Evolutionary conservation across 495 filamentous ascomycete species (phyloP).

Genomic region (Aspergillus bertholletiae): DNA sequence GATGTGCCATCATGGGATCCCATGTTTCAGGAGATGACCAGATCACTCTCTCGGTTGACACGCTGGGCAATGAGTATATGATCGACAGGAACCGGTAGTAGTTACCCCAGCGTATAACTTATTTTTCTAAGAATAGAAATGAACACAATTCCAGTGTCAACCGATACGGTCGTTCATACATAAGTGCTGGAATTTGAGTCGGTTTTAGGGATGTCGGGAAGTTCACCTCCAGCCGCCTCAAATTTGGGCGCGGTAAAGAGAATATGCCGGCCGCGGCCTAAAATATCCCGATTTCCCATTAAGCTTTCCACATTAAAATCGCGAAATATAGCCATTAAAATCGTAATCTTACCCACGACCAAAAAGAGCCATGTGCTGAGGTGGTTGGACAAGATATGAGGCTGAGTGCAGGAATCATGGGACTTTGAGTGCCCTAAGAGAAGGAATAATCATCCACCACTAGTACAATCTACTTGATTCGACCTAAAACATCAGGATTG

Average conservation of each 20-base stretch:
- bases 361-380: neutral
- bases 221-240: neutral
- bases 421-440: neutral
- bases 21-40: too few species aligned
- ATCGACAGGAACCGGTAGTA: too few species aligned
- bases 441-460: neutral
- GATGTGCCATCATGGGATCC: neutral
- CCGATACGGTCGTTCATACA: neutral
- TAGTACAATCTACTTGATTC: too few species aligned
- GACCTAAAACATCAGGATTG: neutral
- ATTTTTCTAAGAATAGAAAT: neutral
- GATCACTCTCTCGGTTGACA: too few species aligned
- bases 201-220: neutral
- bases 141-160: neutral
- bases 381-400: neutral
- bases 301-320: neutral
- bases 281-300: neutral
- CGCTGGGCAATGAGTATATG: too few species aligned
- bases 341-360: too few species aligned
- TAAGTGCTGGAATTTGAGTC: neutral
- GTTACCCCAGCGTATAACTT: too few species aligned
- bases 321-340: neutral
- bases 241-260: neutral
- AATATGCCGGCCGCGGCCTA: neutral
- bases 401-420: neutral